Conservation (phyloP, 305 asterid genomes). For the Fraxinus dipetala region DNA sequence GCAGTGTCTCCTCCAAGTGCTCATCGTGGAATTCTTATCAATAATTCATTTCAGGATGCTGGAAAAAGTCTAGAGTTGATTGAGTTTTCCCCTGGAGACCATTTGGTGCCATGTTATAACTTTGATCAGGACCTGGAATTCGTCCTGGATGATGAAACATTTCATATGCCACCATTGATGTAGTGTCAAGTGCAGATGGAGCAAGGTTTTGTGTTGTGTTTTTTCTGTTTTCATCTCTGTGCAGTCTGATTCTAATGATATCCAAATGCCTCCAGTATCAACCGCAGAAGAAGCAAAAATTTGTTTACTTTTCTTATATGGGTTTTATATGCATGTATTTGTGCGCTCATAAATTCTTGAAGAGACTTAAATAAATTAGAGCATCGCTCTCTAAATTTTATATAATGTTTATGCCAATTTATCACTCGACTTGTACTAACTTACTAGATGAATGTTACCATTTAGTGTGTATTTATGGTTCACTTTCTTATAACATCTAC, state of each 20-base stretch:
- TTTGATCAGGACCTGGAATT: conserved; percentile 46
- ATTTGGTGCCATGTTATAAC: conserved; percentile 26
- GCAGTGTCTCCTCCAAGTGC: conserved; percentile 6
- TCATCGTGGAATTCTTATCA: conserved; percentile 2
- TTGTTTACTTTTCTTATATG: background rate
- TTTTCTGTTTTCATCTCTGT: background rate
- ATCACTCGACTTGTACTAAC: background rate
- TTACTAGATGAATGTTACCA: background rate
- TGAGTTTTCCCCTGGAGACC: conserved; percentile 25
- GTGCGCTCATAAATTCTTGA: background rate
- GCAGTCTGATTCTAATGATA: background rate
- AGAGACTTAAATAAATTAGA: no score
- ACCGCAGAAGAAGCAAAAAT: background rate
- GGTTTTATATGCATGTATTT: background rate
- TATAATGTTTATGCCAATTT: background rate
- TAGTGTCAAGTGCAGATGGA: conserved; percentile 47
- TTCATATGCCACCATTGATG: conserved; percentile 35
- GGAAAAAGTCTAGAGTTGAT: conserved; percentile 10
- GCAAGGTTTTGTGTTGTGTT: background rate
- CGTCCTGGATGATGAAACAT: conserved; percentile 35
- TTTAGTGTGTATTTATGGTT: background rate
- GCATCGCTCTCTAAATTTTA: background rate
- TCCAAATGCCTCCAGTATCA: background rate
- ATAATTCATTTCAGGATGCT: background rate
- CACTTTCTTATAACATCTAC: background rate